Evolutionary conservation across 495 filamentous ascomycete species (phyloP).

Genomic region (Chaetomium cochliodes): DNA sequence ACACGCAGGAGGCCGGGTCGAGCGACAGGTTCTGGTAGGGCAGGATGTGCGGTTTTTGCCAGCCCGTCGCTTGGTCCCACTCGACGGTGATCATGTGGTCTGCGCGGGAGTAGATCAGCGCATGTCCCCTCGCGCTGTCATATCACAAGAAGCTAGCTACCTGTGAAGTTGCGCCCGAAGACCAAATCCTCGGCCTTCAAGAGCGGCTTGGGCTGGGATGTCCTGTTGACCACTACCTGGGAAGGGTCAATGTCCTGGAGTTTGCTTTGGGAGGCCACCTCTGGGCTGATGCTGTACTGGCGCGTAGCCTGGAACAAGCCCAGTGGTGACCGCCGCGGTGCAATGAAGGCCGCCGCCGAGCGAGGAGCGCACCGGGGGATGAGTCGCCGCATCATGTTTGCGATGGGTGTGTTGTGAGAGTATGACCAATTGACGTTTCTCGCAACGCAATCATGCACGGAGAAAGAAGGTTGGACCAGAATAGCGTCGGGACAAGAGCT

Average conservation of each 20-base stretch:
- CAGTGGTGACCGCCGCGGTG: slow-evolving; percentile 31
- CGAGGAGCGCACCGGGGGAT: slow-evolving; percentile 29
- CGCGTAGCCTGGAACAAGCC: slow-evolving; percentile 29
- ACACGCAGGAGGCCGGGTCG: slow-evolving; percentile 93
- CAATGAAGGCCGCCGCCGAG: slow-evolving; percentile 15
- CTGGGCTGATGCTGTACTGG: slow-evolving; percentile 62
- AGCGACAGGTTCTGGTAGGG: slow-evolving; percentile 97
- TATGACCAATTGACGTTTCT: background rate
- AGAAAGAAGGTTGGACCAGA: background rate
- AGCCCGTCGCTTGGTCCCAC: slow-evolving; percentile 77
- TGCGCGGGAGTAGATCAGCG: slow-evolving; percentile 32
- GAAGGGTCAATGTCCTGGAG: slow-evolving; percentile 64
- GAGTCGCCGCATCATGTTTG: slow-evolving; percentile 33
- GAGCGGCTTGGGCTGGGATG: slow-evolving; percentile 69
- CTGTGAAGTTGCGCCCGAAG: slow-evolving; percentile 86
- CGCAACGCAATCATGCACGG: background rate
- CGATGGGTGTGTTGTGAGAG: background rate
- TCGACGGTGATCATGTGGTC: slow-evolving; percentile 97
- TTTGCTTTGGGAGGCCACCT: slow-evolving; percentile 52
- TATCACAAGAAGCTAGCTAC: slow-evolving; percentile 41
- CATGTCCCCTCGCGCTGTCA: background rate
- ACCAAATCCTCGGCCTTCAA: slow-evolving; percentile 73
- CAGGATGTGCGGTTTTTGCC: slow-evolving; percentile 75
- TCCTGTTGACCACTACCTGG: slow-evolving; percentile 72
- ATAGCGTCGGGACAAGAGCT: background rate